These are phyloP conservation scores for Desmodesmus armatus DNA, from an alignment of 139 green algal genomes.

Conservation along the genomic window DNA sequence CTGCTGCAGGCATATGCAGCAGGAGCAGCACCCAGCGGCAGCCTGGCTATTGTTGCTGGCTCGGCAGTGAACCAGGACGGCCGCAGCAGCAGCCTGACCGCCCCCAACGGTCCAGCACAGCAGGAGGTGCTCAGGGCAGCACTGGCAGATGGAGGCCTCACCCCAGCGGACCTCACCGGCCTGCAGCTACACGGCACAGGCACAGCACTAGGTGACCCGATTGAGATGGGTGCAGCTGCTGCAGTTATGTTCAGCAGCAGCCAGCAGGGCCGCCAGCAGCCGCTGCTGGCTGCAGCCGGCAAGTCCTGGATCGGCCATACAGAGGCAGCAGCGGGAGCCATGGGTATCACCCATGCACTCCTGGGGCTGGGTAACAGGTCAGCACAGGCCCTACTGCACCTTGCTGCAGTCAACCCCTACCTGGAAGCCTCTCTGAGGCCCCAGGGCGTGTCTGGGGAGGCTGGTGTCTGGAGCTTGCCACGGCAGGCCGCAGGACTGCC, in stretches of 20 bases:
- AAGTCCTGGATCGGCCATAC: constrained; percentile 91
- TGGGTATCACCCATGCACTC: constrained; percentile 72
- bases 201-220: constrained; percentile 87
- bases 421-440: constrained; percentile 57
- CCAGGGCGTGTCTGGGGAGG: too few species aligned
- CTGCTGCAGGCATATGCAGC: constrained; percentile 27
- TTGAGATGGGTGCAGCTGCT: constrained; percentile 84
- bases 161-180: constrained; percentile 24
- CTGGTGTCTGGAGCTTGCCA: constrained; percentile 31
- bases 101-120: constrained; percentile 90
- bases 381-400: constrained; percentile 66
- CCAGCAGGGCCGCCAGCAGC: constrained; percentile 5
- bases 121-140: constrained; percentile 70
- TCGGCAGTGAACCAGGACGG: constrained; percentile 94
- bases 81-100: constrained; percentile 87
- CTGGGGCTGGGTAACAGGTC: background rate
- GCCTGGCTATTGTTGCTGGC: constrained; percentile 59
- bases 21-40: background rate
- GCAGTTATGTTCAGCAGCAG: constrained; percentile 48
- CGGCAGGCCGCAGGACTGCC: constrained; percentile 30
- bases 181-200: constrained; percentile 79
- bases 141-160: constrained; percentile 50
- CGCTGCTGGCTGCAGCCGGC: constrained; percentile 63
- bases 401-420: constrained; percentile 71
- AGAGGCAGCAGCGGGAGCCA: constrained; percentile 84